phyloP scores from a whole-genome alignment of 768 basidiomycete genomes.

The Tricholomella constricta region DNA sequence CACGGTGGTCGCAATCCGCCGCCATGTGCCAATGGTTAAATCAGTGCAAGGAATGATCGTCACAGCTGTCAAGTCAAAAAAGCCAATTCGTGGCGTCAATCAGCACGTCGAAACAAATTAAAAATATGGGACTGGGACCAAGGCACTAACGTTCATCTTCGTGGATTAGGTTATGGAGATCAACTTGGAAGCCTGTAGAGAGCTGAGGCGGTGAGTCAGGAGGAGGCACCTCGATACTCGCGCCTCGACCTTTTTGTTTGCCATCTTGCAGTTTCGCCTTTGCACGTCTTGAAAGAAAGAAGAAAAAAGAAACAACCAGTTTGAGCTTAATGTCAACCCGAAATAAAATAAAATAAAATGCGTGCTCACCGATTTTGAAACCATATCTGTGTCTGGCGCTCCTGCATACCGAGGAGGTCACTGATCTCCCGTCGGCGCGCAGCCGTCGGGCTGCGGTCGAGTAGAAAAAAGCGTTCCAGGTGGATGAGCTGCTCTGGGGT shows the following conservation, averaged over 20 bases:
- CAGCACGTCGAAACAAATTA: background rate
- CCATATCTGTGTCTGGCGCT: constrained; percentile 89
- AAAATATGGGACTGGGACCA: background rate
- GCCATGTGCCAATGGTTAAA: constrained; percentile 77
- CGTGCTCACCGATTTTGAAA: constrained; percentile 75
- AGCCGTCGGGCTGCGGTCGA: constrained; percentile 73
- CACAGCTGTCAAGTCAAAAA: constrained; percentile 48
- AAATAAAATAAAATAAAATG: background rate
- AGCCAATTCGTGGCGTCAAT: constrained; percentile 1
- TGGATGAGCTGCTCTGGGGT: constrained; percentile 80
- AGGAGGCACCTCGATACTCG: constrained; percentile 35
- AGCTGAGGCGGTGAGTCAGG: constrained; percentile 56
- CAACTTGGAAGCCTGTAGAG: constrained; percentile 53
- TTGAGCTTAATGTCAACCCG: background rate
- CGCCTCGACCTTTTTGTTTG: constrained; percentile 44
- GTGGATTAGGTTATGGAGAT: constrained; percentile 66
- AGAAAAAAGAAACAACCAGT: no score
- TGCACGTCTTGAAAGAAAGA: constrained; percentile 56
- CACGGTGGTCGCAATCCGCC: constrained; percentile 60
- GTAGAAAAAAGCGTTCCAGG: constrained; percentile 68
- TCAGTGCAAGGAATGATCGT: constrained; percentile 77
- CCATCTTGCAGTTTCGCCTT: constrained; percentile 76
- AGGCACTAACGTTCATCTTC: constrained; percentile 70
- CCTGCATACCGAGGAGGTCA: constrained; percentile 75
- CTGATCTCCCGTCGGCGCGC: constrained; percentile 73